Base-by-base conservation (phyloP, 2,329 filamentous ascomycete species). In the Sphaerostilbella broomeana region DNA sequence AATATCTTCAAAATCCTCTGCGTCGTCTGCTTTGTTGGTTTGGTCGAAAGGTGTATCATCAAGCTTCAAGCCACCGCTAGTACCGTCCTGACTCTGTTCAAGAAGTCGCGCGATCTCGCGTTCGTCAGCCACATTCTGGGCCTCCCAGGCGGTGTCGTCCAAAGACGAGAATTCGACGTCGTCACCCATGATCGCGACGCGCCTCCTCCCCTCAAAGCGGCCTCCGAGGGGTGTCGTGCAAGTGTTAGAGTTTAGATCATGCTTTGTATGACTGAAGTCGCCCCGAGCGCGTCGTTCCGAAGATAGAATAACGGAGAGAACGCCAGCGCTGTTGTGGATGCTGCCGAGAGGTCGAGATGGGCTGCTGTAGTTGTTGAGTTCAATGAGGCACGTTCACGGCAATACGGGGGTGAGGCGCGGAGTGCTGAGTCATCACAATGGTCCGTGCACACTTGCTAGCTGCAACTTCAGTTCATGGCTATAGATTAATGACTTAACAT, bases 1-100 rank as follows among this genome's bases (percentile, higher is more conserved):
- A 46, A 97, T 89, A 55, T 95, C 86, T 57, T 86, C 87, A 52
- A 73, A 98, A 57, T 98, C 92, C 46, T 92, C 67, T 27, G 92
- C 92, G 63, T 97, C 86, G 44, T 88, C 88, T 39, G 88, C 90
- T 62, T 98, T 98, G 59, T 87, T 84, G 6, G 71, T 69, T 48
- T 79, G 70, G 48, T 81, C 79, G 47, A 81, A 74, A 17, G 69
- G 60, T 10, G 53, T 58, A 32, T 62, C 60, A 44, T 70, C 63
- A 43, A 77, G 55, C 35, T 65, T 62, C 4, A 68, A 54, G 7
- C 60, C 61, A 10, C 66, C 54, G 15, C 53, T 61, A 10, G 51
- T 54, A 21, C 60, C 60, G 40, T 65, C 59, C 44, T 68, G 61
- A 26, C 61, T 63, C 35, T 65, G 59, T 18, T 61, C 62, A 12